Evolutionary conservation across 495 filamentous ascomycete species (phyloP), one percentile per base, ranked within the genome.

Genomic region (Rusavskia elegans): DNA sequence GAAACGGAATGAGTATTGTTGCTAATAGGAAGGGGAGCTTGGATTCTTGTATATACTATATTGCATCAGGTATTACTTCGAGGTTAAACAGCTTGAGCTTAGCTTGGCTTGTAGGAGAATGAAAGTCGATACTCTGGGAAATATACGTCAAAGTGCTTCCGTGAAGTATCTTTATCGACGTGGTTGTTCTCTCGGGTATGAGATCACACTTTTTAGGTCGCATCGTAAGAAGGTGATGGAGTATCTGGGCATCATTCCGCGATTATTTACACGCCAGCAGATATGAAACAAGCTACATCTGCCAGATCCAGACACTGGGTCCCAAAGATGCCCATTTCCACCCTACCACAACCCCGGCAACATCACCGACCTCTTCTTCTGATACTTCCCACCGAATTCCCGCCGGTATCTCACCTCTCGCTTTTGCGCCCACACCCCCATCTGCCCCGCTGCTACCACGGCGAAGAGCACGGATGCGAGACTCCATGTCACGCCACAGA

Each of bases 361-460:
- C 67, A 98, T 83, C 51, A 73, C 74, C 61, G 70, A 84, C 55
- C 77, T 76, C 83, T 96, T 96, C 71, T 80, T 83, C 78, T 84
- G 85, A 66, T 98, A 98, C 65, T 80, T 82, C 56, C 84, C 82
- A 44, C 82, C 83, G 66, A 96, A 95, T 64, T 95, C 86, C 66
- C 84, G 82, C 52, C 92, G 78, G 65, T 93, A 89, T 50, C 83
- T 80, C 63, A 69, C 75, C 78, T 98, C 92, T 77, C 95, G 96
- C 79, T 89, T 93, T 67, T 72, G 72, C 10, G 83, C 93, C 92
- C 92, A 98, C 49, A 64, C 62, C 48, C 74, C 74, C 92, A 98
- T 97, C 70, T 85, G 84, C 46, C 65, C 67, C 6, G 71, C 72
- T 19, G 84, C 85, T 29, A 84, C 71, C 27, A 68, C 61, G 44